Evolutionary conservation across 768 basidiomycete species (phyloP).

Genomic region (Psilocybe sp.): DNA sequence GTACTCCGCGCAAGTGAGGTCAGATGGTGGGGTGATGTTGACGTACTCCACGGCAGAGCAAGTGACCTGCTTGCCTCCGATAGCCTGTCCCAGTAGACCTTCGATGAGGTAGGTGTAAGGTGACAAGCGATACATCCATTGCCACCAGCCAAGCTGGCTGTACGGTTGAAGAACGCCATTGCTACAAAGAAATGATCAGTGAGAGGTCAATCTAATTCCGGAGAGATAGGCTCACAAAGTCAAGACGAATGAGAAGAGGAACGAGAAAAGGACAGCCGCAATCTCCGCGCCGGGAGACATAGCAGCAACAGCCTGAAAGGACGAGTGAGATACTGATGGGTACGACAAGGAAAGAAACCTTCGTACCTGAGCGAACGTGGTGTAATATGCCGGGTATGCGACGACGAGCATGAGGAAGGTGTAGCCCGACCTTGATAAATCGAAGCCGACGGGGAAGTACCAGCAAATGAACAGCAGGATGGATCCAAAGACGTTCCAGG

Average conservation of each 20-base stretch:
- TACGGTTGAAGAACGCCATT: conserved; percentile 65
- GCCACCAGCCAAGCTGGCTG: conserved; percentile 59
- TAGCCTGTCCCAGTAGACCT: conserved; percentile 32
- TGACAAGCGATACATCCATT: conserved; percentile 55
- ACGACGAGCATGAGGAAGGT: conserved; percentile 54
- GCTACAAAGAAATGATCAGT: conserved; percentile 19
- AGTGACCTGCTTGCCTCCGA: conserved; percentile 36
- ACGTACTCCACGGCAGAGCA: conserved; percentile 56
- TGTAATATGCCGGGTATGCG: conserved; percentile 18
- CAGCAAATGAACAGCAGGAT: conserved; percentile 61
- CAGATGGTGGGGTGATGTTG: conserved; percentile 48
- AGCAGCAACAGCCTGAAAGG: conserved; percentile 45
- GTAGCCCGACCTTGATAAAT: conserved; percentile 52
- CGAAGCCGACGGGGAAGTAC: conserved; percentile 71
- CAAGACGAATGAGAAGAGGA: conserved; percentile 55
- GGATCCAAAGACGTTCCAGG: conserved; percentile 60
- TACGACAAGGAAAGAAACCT: conserved; percentile 28
- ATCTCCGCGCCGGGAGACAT: conserved; percentile 56
- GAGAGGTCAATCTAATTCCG: neutral
- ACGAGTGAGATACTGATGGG: neutral
- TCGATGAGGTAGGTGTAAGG: conserved; percentile 60
- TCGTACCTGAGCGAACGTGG: conserved; percentile 18
- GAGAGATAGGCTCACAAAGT: conserved; percentile 39
- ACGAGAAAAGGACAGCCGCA: conserved; percentile 49
- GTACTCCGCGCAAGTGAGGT: conserved; percentile 52